These are phyloP conservation scores for Incumbomyces lentus DNA, from an alignment of 2,329 filamentous ascomycete species.

Conservation along the genomic window DNA sequence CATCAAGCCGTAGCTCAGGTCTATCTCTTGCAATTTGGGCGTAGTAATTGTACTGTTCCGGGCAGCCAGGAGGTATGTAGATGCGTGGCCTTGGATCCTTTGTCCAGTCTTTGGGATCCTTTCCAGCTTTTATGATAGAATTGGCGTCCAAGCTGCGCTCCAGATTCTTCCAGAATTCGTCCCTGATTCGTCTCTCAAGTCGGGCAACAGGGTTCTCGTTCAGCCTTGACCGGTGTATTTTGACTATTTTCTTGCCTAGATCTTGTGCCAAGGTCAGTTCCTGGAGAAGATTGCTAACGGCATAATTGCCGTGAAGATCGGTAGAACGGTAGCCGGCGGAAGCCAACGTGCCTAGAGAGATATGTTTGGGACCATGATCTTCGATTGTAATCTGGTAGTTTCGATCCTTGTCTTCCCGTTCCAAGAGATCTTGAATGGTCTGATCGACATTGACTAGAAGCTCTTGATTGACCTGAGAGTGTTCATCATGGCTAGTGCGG, in stretches of 20 bases:
- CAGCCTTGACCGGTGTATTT: slow-evolving; percentile 80
- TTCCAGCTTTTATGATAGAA: slow-evolving; percentile 66
- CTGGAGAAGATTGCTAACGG: slow-evolving; percentile 91
- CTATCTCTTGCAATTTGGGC: slow-evolving; percentile 63
- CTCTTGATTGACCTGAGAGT: slow-evolving; percentile 56
- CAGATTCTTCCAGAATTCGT: slow-evolving; percentile 86
- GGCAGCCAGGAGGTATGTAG: slow-evolving; percentile 75
- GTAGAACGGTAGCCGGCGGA: slow-evolving; percentile 80
- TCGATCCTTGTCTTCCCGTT: slow-evolving; percentile 81
- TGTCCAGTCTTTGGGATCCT: slow-evolving; percentile 93
- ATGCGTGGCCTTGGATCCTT: slow-evolving; percentile 79
- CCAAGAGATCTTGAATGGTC: slow-evolving; percentile 67
- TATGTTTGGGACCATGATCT: slow-evolving; percentile 83
- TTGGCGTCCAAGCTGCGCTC: slow-evolving; percentile 84
- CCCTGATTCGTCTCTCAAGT: slow-evolving; percentile 72
- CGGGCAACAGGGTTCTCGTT: slow-evolving; percentile 93
- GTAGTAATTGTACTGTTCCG: slow-evolving; percentile 86
- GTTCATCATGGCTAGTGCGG: slow-evolving; percentile 54
- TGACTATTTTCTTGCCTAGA: slow-evolving; percentile 77
- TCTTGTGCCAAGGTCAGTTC: slow-evolving; percentile 88
- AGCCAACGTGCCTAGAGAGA: slow-evolving; percentile 72
- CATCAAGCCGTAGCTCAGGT: slow-evolving; percentile 79
- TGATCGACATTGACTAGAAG: slow-evolving; percentile 81
- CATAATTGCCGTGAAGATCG: slow-evolving; percentile 90
- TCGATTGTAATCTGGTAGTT: slow-evolving; percentile 98